Percentiles rank a stretch among this genome's conserved stretches.
Evolutionary conservation across 768 basidiomycete species (phyloP).

Genomic region (Mycena latifolia): DNA sequence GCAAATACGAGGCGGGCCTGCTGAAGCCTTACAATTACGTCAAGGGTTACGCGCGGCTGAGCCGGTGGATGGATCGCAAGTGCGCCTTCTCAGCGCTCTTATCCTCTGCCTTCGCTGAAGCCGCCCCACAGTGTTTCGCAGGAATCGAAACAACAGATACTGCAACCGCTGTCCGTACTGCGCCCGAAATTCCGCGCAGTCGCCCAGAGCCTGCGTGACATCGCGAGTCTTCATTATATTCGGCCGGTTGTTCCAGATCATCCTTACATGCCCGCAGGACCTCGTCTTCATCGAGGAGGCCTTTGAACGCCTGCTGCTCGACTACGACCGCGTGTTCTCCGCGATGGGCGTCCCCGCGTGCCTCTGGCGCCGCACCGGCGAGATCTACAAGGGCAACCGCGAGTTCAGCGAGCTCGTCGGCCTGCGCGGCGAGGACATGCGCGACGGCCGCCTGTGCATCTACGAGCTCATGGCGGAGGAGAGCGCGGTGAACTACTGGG

Average conservation of each 20-base stretch:
- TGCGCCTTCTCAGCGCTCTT: conserved; percentile 45
- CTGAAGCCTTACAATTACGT: conserved; percentile 97
- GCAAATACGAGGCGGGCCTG: conserved; percentile 96
- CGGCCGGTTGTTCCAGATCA: conserved; percentile 2
- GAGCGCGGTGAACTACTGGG: conserved; percentile 97
- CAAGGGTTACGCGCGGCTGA: conserved; percentile 92
- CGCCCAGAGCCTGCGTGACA: conserved; percentile 86
- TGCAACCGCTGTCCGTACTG: conserved; percentile 88
- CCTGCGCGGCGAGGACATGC: conserved; percentile 87
- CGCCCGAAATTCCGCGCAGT: conserved; percentile 89
- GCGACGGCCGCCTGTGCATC: conserved; percentile 95
- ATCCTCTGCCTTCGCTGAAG: neutral
- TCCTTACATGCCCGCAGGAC: conserved; percentile 62
- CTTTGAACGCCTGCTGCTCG: conserved; percentile 93
- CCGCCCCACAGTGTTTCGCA: conserved; percentile 76
- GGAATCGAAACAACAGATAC: conserved; percentile 91
- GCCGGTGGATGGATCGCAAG: conserved; percentile 97
- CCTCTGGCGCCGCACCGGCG: conserved; percentile 95
- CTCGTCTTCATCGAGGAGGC: conserved; percentile 98
- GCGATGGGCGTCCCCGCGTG: conserved; percentile 99
- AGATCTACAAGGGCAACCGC: conserved; percentile 98
- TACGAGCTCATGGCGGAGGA: conserved; percentile 99
- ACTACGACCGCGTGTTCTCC: conserved; percentile 94
- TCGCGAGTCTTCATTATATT: conserved; percentile 57
- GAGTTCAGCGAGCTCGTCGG: conserved; percentile 95